phyloP scores from a whole-genome alignment of 1,139 yeast species.

The Casaregolazyma lundiana region DNA sequence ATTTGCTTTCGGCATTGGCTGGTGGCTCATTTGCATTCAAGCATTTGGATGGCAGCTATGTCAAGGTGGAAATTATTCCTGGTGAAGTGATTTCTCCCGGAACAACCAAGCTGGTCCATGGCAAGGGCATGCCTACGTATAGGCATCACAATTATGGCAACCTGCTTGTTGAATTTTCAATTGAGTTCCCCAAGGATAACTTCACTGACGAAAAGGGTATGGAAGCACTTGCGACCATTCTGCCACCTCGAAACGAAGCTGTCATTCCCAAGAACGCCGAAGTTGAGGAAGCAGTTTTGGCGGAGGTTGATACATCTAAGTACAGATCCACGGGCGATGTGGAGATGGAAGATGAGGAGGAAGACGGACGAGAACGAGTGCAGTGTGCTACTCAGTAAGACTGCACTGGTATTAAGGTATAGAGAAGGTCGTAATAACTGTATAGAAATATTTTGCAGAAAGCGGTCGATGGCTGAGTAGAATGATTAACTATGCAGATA shows the following conservation, averaged over 20 bases:
- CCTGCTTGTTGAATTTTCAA: slow-evolving; percentile 47
- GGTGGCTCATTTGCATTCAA: slow-evolving; percentile 89
- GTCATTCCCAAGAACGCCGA: slow-evolving; percentile 36
- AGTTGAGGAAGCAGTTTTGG: slow-evolving; percentile 78
- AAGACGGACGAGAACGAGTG: slow-evolving; percentile 57
- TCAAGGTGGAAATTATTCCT: slow-evolving; percentile 76
- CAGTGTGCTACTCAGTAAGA: slow-evolving; percentile 72
- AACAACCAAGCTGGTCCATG: slow-evolving; percentile 71
- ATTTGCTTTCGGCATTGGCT: slow-evolving; percentile 87
- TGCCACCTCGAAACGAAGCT: slow-evolving; percentile 38
- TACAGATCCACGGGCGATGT: slow-evolving; percentile 38
- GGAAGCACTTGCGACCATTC: slow-evolving; percentile 36
- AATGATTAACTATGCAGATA: too few relatives aligned
- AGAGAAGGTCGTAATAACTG: too few relatives aligned
- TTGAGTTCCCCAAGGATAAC: slow-evolving; percentile 45
- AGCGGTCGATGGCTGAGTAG: too few relatives aligned
- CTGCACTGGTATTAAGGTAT: too few relatives aligned
- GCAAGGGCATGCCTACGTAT: slow-evolving; percentile 92
- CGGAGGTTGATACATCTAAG: slow-evolving; percentile 55
- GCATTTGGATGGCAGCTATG: slow-evolving; percentile 75
- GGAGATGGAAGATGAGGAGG: slow-evolving; percentile 53
- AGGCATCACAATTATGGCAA: slow-evolving; percentile 45
- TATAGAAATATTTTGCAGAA: too few relatives aligned
- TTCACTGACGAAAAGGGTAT: slow-evolving; percentile 38
- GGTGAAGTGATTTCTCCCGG: slow-evolving; percentile 95